A percentile compares a stretch with the other conserved stretches of the same genome.
These are phyloP conservation scores for Sarocladium kiliense DNA, from an alignment of 2,329 filamentous ascomycete genomes.

Conservation along the genomic window DNA sequence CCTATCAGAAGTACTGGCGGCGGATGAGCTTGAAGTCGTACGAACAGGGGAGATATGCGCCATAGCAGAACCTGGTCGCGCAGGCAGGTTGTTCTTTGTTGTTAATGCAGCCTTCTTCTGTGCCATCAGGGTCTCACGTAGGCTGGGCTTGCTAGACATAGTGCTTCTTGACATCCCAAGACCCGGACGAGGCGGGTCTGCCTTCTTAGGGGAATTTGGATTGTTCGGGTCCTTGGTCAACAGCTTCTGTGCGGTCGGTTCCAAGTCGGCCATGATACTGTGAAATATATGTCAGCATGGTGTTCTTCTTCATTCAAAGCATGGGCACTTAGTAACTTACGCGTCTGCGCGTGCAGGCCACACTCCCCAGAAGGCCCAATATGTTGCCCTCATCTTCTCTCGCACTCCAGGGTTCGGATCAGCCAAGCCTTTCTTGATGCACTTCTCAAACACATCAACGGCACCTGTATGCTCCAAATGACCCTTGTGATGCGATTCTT, in stretches of 20 bases:
- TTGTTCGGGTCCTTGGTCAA: slow-evolving; percentile 82
- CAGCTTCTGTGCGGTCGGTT: slow-evolving; percentile 71
- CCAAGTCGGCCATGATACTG: slow-evolving; percentile 74
- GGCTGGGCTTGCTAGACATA: slow-evolving; percentile 56
- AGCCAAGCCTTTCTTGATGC: slow-evolving; percentile 79
- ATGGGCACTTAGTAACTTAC: slow-evolving; percentile 39
- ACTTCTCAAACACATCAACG: slow-evolving; percentile 78
- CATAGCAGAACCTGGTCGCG: slow-evolving; percentile 60
- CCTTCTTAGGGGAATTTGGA: slow-evolving; percentile 60
- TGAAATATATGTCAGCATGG: slow-evolving; percentile 11
- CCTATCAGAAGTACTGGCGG: slow-evolving; percentile 17
- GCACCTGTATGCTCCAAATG: slow-evolving; percentile 82
- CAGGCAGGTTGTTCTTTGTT: slow-evolving; percentile 44
- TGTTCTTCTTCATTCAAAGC: not conserved
- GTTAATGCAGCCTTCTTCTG: slow-evolving; percentile 62
- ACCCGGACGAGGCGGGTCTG: slow-evolving; percentile 48
- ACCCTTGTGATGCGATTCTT: slow-evolving; percentile 71
- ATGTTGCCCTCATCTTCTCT: slow-evolving; percentile 78
- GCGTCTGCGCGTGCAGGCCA: slow-evolving; percentile 75
- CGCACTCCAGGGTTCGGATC: slow-evolving; percentile 89
- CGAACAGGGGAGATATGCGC: slow-evolving; percentile 52
- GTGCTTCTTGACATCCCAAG: slow-evolving; percentile 60
- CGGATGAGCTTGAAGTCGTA: slow-evolving; percentile 28
- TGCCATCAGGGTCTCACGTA: slow-evolving; percentile 80
- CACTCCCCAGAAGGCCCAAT: slow-evolving; percentile 73